These are phyloP conservation scores for Ustilago trichophora DNA, from an alignment of 1,284 basidiomycete species.

Conservation along the genomic window DNA sequence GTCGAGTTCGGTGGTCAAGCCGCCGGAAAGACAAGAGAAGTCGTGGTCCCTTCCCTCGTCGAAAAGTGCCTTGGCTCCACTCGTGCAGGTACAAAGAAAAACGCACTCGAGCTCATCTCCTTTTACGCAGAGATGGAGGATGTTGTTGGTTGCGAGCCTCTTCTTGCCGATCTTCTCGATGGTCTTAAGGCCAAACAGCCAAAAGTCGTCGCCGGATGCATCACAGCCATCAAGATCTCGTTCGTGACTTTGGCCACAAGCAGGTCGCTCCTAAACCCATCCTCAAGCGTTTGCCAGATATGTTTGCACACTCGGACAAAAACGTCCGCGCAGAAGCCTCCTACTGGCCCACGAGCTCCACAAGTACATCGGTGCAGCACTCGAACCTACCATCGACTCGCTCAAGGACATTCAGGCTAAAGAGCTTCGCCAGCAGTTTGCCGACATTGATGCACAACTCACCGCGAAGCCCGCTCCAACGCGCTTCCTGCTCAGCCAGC, in stretches of 20 bases:
- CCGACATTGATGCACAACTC: conserved; percentile 80
- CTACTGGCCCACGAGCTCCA: conserved; percentile 81
- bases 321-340: conserved; percentile 91
- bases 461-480: conserved; percentile 83
- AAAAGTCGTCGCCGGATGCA: conserved; percentile 85
- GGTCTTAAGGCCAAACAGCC: conserved; percentile 93
- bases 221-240: conserved; percentile 78
- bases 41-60: conserved; percentile 85
- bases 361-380: conserved; percentile 85
- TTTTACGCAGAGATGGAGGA: conserved; percentile 96
- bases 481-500: conserved; percentile 80
- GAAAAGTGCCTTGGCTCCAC: conserved; percentile 95
- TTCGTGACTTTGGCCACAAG: conserved; percentile 83
- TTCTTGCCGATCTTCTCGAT: conserved; percentile 84
- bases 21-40: conserved; percentile 75
- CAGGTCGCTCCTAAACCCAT: conserved; percentile 78
- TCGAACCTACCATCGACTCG: conserved; percentile 86
- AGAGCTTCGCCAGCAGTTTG: conserved; percentile 91
- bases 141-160: conserved; percentile 75
- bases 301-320: conserved; percentile 95
- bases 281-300: conserved; percentile 86
- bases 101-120: conserved; percentile 83
- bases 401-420: conserved; percentile 98
- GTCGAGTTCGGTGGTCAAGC: conserved; percentile 91
- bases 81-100: conserved; percentile 84